Base-by-base conservation (phyloP, 225 moss, liverwort and hornwort genomes). In the Physcomitrium patens region DNA sequence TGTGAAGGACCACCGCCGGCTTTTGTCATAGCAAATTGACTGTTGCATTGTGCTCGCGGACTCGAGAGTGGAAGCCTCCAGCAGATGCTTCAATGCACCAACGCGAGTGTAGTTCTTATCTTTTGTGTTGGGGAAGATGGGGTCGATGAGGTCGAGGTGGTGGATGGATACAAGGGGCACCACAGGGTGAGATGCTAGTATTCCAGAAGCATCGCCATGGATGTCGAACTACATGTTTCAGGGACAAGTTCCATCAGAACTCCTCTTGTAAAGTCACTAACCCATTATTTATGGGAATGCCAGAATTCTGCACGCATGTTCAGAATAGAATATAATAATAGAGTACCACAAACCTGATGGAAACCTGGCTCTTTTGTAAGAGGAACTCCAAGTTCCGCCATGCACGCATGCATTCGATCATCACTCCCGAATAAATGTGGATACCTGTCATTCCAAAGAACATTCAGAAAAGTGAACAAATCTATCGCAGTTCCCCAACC, bases 371-470 rank as follows among this genome's bases (percentile, higher is more conserved):
- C 88, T 63, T 80, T 88, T 0, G 88, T 88, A 11, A 88, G 76
- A 3, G 88, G 70, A 18, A 88, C 69, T 37, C 88, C 88, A 58
- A 88, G 82, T 80, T 88, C 88, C 48, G 88, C 85, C 85, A 88
- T 85, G 70, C 88, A 88, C 22, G 88, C 88, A 14, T 88, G 85
- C 85, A 88, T 88, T 43, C 88, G 75, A 24, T 88, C 88, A 43
- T 88, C 88, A 54, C 88, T 85, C 57, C 88, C 88, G 48, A 88
- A 88, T 5, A 88, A 83, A 62, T 88, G 88, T 1, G 88, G 85
- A 22, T 88, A 88, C 66, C 88, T 88, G 76, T 3, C 49, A 57
- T 3, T 37, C 19, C 24, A 78, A 12, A 58, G 23, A 43, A 9
- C 13, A 7, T 41, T 60, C 59, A 67, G 51, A 1, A 51, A 37